Base-by-base conservation (phyloP, 331 rosid genomes). In the Dryas integrifolia region DNA sequence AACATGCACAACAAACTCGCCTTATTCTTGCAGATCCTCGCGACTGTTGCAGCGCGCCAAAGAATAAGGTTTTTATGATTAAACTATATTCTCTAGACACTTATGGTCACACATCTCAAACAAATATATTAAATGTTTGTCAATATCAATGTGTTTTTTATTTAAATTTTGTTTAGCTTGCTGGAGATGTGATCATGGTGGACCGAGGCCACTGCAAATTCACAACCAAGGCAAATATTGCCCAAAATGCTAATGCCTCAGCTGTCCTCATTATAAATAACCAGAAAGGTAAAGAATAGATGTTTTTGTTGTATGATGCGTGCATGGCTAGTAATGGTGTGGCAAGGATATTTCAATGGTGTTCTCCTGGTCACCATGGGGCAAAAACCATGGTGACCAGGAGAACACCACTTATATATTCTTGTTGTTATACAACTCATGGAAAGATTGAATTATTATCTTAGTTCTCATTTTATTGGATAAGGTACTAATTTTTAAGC, bases 181-280 rank as follows among this genome's bases (percentile, higher is more conserved):
- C 76, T 63, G 93, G 97, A 74, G 97, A 92, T 87, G 89, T 95
- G 76, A 83, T 95, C 82, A 83, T 92, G 96, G 99, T 95, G 47
- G 89, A 95, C 80, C 88, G 99, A 72, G 99, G 96, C 69, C 84
- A 89, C 67, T 95, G 99, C 86, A 95, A 84, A 73, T 95, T 95
- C 88, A 95, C 96, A 48, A 68, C 80, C 38, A 95, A 95, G 80
- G 96, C 99, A 67, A 95, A 85, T 65, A 59, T 69, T 74, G 97
- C 99, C 47, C 86, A 95, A 82, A 83, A 84, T 69, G 99, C 99
- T 15, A 91, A 87, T 85, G 98, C 99, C 83, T 92, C 96, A 4
- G 99, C 99, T 79, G 82, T 95, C 70, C 97, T 92, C 70, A 88
- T 94, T 70, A 81, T 91, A 78, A 94, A 94, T 77, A 94, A 88